These are phyloP conservation scores for Plasmopara halstedii DNA, from an alignment of 352 stramenopile species.

Conservation along the genomic window DNA sequence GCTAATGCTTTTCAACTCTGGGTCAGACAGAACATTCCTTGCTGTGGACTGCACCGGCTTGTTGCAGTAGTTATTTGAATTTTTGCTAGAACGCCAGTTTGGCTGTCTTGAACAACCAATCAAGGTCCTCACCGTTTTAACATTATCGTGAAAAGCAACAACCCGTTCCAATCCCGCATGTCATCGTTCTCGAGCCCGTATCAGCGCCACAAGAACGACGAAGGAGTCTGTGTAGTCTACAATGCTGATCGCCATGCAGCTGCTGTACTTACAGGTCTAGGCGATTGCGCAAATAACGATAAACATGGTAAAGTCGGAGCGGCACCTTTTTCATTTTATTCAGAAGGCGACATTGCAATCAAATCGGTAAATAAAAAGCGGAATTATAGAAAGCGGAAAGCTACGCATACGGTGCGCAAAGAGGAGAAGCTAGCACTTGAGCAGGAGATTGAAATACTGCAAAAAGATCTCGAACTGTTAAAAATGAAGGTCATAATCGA, in stretches of 20 bases:
- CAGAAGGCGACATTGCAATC: background rate
- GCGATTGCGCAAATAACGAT: slow-evolving; percentile 8
- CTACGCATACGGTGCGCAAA: slow-evolving; percentile 35
- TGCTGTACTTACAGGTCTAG: slow-evolving; percentile 13
- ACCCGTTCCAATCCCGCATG: too few relatives aligned
- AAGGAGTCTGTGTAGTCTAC: slow-evolving; percentile 12
- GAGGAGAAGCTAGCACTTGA: slow-evolving; percentile 32
- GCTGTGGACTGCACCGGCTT: too few relatives aligned
- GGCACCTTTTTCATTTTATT: background rate
- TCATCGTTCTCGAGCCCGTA: too few relatives aligned
- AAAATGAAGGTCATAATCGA: slow-evolving; percentile 26
- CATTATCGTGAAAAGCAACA: too few relatives aligned
- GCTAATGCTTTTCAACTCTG: too few relatives aligned
- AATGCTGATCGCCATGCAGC: slow-evolving; percentile 17
- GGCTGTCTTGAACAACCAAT: too few relatives aligned
- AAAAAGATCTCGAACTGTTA: slow-evolving; percentile 27
- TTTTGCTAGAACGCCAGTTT: too few relatives aligned
- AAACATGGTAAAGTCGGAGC: background rate
- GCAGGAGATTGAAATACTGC: slow-evolving; percentile 20
- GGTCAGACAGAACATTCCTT: too few relatives aligned
- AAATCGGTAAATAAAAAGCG: slow-evolving; percentile 16
- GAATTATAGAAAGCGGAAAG: slow-evolving; percentile 35
- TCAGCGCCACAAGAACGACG: too few relatives aligned
- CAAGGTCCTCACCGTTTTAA: too few relatives aligned
- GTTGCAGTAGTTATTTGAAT: too few relatives aligned